Base-by-base conservation (phyloP, 352 stramenopile genomes). In the Saprolegnia parasitica region DNA sequence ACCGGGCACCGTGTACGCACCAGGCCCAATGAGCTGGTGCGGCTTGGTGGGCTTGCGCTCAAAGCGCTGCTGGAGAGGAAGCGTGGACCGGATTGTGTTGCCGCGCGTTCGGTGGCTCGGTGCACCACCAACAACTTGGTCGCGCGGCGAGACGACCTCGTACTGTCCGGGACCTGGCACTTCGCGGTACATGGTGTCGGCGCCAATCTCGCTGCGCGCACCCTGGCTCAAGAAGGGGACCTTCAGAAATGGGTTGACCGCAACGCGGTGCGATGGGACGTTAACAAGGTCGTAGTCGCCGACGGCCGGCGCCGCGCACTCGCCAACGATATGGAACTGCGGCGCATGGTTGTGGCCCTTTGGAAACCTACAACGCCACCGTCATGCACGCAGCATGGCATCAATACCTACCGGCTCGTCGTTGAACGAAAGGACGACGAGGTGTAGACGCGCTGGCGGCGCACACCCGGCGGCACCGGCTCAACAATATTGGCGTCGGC, bases 131-230 rank as follows among this genome's bases (percentile, higher is more conserved):
- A 70, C 39, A 13, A 15, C 37, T 10, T 68, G 24, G 13, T 56
- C 62, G 21, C 42, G 29, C 20, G 65, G 49, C 62, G 47, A 57
- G 9, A 26, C 39, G 0, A 46, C 23, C 39, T 66, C 68, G 64
- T 89, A 89, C 8, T 79, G 72, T 9, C 81, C 81, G 20, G 81
- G 81, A 6, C 79, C 81, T 29, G 81, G 81, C 16, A 84, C 29
- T 56, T 87, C 47, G 29, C 47, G 26, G 32, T 55, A 54, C 23
- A 62, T 54, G 20, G 47, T 60, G 6, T 70, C 63, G 21, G 54
- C n/a, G 39, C 63, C 63, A 15, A 70, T 40, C 29, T 70, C 50
- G 29, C 46, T 70, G 6, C 63, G 49, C 13, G 32, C 46, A 2
- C 63, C 63, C 18, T 70, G 63, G 13, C 42, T 61, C 42, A 61